These are phyloP conservation scores for Pichia eremophila DNA, from an alignment of 805 yeast genomes.

Conservation along the genomic window DNA sequence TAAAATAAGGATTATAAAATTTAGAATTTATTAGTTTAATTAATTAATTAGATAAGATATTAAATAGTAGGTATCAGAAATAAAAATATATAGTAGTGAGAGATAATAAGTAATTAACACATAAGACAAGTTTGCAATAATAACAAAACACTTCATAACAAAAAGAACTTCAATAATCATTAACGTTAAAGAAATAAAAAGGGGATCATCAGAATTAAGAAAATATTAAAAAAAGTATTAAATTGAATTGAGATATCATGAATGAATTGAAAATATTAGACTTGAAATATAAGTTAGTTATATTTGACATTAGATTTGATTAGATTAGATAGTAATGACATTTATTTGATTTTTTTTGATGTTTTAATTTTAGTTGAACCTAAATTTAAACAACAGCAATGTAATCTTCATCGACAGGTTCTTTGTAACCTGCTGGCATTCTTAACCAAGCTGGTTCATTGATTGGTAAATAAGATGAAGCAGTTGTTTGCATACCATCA, in stretches of 20 bases:
- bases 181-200: too few species aligned
- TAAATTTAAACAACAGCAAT: conserved; percentile 3
- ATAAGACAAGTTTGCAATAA: too few species aligned
- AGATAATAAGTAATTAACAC: too few species aligned
- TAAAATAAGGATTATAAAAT: background rate
- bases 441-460: conserved; percentile 23
- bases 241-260: too few species aligned
- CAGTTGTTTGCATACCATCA: conserved; percentile 28
- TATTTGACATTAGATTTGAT: too few species aligned
- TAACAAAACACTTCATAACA: too few species aligned
- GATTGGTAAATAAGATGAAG: conserved; percentile 19
- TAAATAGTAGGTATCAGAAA: background rate
- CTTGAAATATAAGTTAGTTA: too few species aligned
- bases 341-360: background rate
- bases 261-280: too few species aligned
- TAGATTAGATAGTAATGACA: background rate
- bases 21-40: background rate
- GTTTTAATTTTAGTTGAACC: background rate
- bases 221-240: too few species aligned
- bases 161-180: too few species aligned
- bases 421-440: conserved; percentile 20
- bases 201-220: too few species aligned
- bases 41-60: background rate
- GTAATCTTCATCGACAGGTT: conserved; percentile 12
- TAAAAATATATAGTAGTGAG: background rate